Conservation (phyloP, 2,329 filamentous ascomycete species). For the Ophidiomyces ophidiicola region DNA sequence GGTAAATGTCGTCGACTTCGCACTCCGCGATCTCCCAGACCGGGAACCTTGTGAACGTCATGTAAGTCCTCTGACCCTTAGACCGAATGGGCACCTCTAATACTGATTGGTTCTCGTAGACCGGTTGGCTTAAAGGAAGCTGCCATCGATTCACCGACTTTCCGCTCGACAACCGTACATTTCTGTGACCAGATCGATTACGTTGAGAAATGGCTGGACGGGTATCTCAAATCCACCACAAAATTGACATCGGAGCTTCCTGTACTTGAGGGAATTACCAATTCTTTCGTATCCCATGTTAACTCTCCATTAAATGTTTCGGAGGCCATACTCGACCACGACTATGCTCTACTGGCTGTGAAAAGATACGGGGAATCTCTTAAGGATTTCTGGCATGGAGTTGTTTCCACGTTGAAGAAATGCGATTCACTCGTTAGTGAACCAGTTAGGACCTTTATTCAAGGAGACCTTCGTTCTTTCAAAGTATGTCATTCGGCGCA, state of each 20-base stretch:
- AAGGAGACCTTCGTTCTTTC: conserved; percentile 68
- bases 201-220: conserved; percentile 83
- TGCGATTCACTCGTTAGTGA: conserved; percentile 68
- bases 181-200: conserved; percentile 85
- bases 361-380: conserved; percentile 74
- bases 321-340: conserved; percentile 81
- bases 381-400: conserved; percentile 73
- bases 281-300: conserved; percentile 61
- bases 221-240: conserved; percentile 50
- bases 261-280: conserved; percentile 67
- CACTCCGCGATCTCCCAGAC: conserved; percentile 29
- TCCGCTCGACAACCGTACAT: conserved; percentile 73
- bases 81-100: background rate
- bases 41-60: conserved; percentile 37
- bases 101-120: conserved; percentile 27
- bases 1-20: conserved; percentile 32
- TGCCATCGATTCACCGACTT: conserved; percentile 88
- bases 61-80: conserved; percentile 28
- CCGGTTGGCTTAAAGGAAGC: conserved; percentile 89
- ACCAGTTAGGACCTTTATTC: conserved; percentile 66
- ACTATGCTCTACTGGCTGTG: conserved; percentile 82
- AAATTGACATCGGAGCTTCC: conserved; percentile 54
- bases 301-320: conserved; percentile 61
- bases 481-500: conserved; percentile 38
- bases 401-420: conserved; percentile 61